A percentile compares a stretch with the other conserved stretches of the same genome.
Conservation (phyloP, 2,329 filamentous ascomycete genomes). For the Proliferodiscus dingleyae region DNA sequence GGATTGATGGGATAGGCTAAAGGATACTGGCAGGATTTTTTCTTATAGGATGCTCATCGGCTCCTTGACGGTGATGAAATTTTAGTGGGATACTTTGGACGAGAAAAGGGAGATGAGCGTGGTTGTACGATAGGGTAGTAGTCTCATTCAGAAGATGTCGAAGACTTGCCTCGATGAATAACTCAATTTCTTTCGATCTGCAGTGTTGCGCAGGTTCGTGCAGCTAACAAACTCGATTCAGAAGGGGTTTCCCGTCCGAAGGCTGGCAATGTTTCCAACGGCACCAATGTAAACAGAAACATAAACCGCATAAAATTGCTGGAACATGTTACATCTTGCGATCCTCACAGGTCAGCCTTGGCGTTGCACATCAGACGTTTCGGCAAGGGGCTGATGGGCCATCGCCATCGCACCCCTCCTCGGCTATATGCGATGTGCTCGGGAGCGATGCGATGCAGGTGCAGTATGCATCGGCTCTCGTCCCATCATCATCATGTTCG, state of each 20-base stretch:
- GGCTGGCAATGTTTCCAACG: no score
- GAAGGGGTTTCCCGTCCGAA: no score
- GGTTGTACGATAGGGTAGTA: constrained; percentile 2
- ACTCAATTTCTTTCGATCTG: no score
- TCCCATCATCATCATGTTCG: no score
- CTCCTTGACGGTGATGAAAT: constrained; percentile 1
- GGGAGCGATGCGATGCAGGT: no score
- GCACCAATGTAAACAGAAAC: background rate
- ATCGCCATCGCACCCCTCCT: background rate
- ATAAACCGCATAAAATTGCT: background rate
- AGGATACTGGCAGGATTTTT: constrained; percentile 7
- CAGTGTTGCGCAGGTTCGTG: no score
- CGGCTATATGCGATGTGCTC: no score
- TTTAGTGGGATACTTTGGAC: background rate
- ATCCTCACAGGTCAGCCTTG: background rate
- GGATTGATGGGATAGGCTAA: background rate
- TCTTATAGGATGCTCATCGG: constrained; percentile 4
- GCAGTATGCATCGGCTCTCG: no score
- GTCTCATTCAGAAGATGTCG: background rate
- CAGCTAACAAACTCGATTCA: no score
- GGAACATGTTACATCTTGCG: background rate
- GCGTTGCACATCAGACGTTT: background rate
- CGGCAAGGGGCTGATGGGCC: background rate
- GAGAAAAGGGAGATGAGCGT: background rate
- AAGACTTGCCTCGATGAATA: background rate